Evolutionary conservation across 495 filamentous ascomycete species (phyloP).

Genomic region (Jackrogersella multiformis): DNA sequence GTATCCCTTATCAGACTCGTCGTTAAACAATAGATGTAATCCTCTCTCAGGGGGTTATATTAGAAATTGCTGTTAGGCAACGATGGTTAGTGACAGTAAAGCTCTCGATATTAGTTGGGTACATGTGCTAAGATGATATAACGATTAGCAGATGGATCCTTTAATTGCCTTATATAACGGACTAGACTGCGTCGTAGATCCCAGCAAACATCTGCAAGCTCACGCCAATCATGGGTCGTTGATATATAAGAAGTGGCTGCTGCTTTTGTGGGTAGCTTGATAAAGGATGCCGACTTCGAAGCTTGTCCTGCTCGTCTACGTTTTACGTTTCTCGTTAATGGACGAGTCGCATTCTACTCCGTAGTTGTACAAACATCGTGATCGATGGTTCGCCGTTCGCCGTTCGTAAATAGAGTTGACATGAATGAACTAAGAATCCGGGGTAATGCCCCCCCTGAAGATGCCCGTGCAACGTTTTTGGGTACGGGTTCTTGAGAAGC

Average conservation of each 20-base stretch:
- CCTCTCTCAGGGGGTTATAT: neutral
- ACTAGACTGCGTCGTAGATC: conserved; percentile 12
- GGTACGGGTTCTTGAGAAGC: conserved; percentile 38
- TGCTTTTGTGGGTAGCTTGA: conserved; percentile 18
- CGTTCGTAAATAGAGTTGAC: conserved; percentile 14
- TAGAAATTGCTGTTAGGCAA: neutral
- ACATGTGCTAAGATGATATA: neutral
- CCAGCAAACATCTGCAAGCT: conserved; percentile 33
- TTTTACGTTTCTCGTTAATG: no score
- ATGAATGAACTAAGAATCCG: conserved; percentile 25
- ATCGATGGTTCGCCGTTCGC: neutral
- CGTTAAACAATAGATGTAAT: conserved; percentile 2
- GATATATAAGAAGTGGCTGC: conserved; percentile 11
- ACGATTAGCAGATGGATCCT: conserved; percentile 5
- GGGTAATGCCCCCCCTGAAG: conserved; percentile 38
- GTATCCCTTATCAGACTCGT: conserved; percentile 5
- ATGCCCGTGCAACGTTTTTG: conserved; percentile 31
- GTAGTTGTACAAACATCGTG: conserved; percentile 12
- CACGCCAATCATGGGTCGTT: neutral
- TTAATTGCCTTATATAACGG: conserved; percentile 7
- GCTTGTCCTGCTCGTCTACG: neutral
- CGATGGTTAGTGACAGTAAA: neutral
- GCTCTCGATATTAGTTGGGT: neutral
- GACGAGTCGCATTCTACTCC: neutral
- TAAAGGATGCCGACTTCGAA: neutral